Percentiles rank a stretch among this genome's conserved stretches.
Evolutionary conservation across 768 basidiomycete genomes (phyloP).

Genomic region (Xanthoconium stramineum): DNA sequence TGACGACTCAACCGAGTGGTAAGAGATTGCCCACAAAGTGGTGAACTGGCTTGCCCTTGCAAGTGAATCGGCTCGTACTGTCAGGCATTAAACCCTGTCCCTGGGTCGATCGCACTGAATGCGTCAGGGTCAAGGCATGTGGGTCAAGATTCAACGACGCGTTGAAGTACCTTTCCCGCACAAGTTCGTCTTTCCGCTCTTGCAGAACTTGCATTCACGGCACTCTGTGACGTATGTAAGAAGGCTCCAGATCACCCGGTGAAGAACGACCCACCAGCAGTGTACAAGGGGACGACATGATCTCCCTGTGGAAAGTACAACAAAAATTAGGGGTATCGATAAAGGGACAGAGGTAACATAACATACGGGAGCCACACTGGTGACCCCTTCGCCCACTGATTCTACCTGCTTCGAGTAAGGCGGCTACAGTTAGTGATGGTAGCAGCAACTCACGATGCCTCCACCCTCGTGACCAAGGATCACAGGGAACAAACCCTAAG

Average conservation of each 20-base stretch:
- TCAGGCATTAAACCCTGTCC: slow-evolving; percentile 97
- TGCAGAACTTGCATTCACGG: slow-evolving; percentile 98
- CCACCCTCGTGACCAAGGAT: slow-evolving; percentile 96
- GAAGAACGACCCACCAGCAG: slow-evolving; percentile 61
- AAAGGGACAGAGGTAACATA: slow-evolving; percentile 12
- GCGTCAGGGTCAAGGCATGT: not conserved
- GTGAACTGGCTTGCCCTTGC: slow-evolving; percentile 80
- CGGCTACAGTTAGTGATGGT: not conserved
- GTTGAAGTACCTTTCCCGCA: slow-evolving; percentile 73
- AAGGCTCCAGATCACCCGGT: not conserved
- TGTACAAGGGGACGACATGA: slow-evolving; percentile 96
- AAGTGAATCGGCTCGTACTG: slow-evolving; percentile 80
- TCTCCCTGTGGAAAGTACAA: slow-evolving; percentile 55
- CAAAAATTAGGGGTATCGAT: not conserved
- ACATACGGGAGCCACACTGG: slow-evolving; percentile 57
- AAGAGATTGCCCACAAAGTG: slow-evolving; percentile 71
- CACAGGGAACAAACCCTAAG: slow-evolving; percentile 82
- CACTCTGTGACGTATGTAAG: slow-evolving; percentile 55
- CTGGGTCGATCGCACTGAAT: slow-evolving; percentile 83
- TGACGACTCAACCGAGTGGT: not conserved
- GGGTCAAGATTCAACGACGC: not conserved
- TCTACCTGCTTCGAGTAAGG: slow-evolving; percentile 65
- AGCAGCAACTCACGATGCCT: slow-evolving; percentile 61
- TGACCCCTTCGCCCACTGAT: slow-evolving; percentile 96
- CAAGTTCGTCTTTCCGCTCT: slow-evolving; percentile 97